Conservation (phyloP, 202 grass and related monocot species). For the Hordeum pubiflorum region DNA sequence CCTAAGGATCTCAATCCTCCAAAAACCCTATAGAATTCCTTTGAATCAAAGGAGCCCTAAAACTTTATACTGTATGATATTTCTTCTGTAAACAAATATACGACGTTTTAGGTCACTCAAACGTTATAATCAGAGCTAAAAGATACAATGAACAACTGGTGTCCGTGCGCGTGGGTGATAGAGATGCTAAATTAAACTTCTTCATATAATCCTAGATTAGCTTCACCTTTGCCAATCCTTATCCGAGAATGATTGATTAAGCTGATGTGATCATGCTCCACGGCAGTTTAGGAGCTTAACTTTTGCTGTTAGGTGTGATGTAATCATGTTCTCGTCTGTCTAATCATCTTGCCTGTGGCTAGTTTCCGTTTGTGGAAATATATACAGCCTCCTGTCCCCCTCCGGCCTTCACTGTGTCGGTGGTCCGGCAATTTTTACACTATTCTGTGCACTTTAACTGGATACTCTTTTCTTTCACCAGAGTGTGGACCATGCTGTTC, state of each 20-base stretch:
- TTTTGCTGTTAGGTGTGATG: background rate
- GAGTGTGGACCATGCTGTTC: background rate
- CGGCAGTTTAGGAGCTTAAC: background rate
- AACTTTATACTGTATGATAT: too few relatives aligned
- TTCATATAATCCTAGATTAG: background rate
- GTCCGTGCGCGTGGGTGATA: background rate
- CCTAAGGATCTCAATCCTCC: too few relatives aligned
- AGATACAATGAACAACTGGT: background rate
- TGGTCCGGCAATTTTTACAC: background rate
- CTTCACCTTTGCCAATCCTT: background rate
- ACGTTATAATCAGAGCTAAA: too few relatives aligned
- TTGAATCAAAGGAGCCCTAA: too few relatives aligned
- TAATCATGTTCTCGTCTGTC: background rate
- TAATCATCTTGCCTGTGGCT: background rate
- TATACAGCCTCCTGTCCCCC: background rate
- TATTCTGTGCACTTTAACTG: background rate
- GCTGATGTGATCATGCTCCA: slow-evolving; percentile 14
- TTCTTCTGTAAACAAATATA: too few relatives aligned
- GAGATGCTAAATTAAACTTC: background rate
- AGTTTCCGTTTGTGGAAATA: slow-evolving; percentile 35
- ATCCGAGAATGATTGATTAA: background rate
- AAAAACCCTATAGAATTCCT: too few relatives aligned
- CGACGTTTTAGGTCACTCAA: too few relatives aligned
- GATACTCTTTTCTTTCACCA: background rate
- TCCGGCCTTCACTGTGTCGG: background rate